Base-by-base conservation (phyloP, 148 eudicot species). In the Nepenthes gracilis region DNA sequence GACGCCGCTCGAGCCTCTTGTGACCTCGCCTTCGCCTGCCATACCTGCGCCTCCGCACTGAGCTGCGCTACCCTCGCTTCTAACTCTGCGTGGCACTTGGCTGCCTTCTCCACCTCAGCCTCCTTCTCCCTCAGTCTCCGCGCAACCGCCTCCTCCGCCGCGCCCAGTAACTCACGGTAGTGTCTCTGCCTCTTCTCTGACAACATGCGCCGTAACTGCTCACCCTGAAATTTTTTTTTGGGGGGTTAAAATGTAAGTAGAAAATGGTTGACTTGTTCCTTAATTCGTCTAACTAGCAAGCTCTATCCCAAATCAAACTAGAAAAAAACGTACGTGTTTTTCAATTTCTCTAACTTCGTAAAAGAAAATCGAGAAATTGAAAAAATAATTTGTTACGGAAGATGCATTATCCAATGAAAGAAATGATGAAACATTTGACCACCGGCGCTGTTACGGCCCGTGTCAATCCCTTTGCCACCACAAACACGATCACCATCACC, bases 111-210 rank as follows among this genome's bases (percentile, higher is more conserved):
- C 1, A 73, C 70, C 58, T 82, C 84, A 10, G 66, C 78, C 12
- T 84, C 85, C 60, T 85, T 87, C 59, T 76, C 88, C 48, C 75
- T 74, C 47, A 87, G 59, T 55, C 59, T 64, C 9, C 69, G 65
- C 1, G 78, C 51, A 4, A 70, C 65, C 1, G 83, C 57, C 9
- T 75, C 83, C 55, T 85, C 90, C 3, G 86, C 88, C 13, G 78
- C 77, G 0, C 57, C 47, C 0, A 85, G 15, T 11, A 87, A 78
- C 38, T 78, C 76, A 51, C 74, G 67, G 47, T 77, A 80, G 78
- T 82, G 87, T 6, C 70, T 67, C 47, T 78, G 77, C 65, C 81
- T 68, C 61, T 82, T 87, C 47, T 85, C 96, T 0, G 90, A 84
- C 67, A 85, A 76, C 8, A 82, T 73, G 64, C 86, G 82, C 74